Evolutionary conservation across 768 basidiomycete species (phyloP).

Genomic region (Russula dissimulans): DNA sequence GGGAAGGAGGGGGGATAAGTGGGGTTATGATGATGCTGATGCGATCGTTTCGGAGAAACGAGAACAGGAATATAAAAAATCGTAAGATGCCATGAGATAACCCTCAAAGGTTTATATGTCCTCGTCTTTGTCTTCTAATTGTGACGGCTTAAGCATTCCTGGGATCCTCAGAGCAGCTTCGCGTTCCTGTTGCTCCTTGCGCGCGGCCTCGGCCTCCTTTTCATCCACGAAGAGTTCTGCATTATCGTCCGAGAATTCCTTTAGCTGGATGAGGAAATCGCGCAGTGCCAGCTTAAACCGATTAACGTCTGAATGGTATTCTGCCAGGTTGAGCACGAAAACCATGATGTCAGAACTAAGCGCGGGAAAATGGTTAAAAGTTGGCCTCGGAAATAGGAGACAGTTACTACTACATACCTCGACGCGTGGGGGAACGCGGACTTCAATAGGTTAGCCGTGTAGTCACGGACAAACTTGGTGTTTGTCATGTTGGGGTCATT

Average conservation of each 20-base stretch:
- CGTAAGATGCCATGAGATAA: slow-evolving; percentile 16
- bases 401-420: slow-evolving; percentile 41
- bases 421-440: slow-evolving; percentile 90
- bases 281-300: slow-evolving; percentile 91
- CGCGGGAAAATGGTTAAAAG: neutral
- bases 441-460: slow-evolving; percentile 77
- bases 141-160: slow-evolving; percentile 95
- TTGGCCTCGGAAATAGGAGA: neutral
- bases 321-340: slow-evolving; percentile 60
- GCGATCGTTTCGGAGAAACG: slow-evolving; percentile 6
- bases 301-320: slow-evolving; percentile 70
- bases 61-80: slow-evolving; percentile 10
- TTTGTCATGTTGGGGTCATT: slow-evolving; percentile 69
- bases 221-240: slow-evolving; percentile 90
- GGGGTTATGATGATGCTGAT: slow-evolving; percentile 12
- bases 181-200: slow-evolving; percentile 73
- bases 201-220: slow-evolving; percentile 77
- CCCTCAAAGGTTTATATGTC: slow-evolving; percentile 44
- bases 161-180: slow-evolving; percentile 89
- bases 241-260: slow-evolving; percentile 95
- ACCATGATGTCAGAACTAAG: slow-evolving; percentile 57
- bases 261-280: slow-evolving; percentile 96
- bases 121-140: slow-evolving; percentile 89
- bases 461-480: slow-evolving; percentile 70
- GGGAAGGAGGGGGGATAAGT: slow-evolving; percentile 1